phyloP scores from a whole-genome alignment of 2,329 filamentous ascomycete genomes.

The Aureobasidium pullulans region DNA sequence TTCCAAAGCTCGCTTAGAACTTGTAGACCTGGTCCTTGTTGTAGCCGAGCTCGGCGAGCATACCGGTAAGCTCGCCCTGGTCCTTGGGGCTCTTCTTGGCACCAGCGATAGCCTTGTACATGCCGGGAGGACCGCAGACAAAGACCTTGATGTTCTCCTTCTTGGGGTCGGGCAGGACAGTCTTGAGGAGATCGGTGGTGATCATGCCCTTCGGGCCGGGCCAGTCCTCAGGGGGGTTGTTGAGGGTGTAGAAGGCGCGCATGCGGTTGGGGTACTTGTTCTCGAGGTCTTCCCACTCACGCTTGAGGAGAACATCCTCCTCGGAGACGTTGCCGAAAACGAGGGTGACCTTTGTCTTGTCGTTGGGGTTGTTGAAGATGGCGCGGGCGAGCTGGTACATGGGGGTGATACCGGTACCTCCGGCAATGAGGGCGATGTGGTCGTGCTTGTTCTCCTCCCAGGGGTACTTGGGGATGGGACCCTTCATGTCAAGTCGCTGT shows the following conservation, averaged over 20 bases:
- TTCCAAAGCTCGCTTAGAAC: conserved; percentile 52
- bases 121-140: conserved; percentile 82
- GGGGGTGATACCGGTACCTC: conserved; percentile 92
- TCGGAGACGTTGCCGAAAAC: conserved; percentile 86
- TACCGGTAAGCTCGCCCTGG: conserved; percentile 80
- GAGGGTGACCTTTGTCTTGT: conserved; percentile 96
- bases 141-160: conserved; percentile 91
- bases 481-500: conserved; percentile 84
- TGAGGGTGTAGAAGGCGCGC: conserved; percentile 87
- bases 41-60: conserved; percentile 79
- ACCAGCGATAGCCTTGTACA: conserved; percentile 92
- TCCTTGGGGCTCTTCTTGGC: conserved; percentile 85
- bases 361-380: conserved; percentile 92
- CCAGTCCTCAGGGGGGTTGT: conserved; percentile 77
- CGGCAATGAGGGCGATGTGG: conserved; percentile 81
- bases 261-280: conserved; percentile 94
- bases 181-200: conserved; percentile 88
- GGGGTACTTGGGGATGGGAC: conserved; percentile 86
- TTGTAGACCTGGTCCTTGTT: conserved; percentile 90
- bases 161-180: conserved; percentile 87
- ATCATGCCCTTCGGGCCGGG: conserved; percentile 64
- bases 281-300: conserved; percentile 77
- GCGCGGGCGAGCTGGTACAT: conserved; percentile 91
- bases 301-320: conserved; percentile 85
- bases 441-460: conserved; percentile 89